Percentiles rank a stretch among this genome's conserved stretches.
phyloP scores from a whole-genome alignment of 495 filamentous ascomycete species.

The Glutinoglossum americanum region DNA sequence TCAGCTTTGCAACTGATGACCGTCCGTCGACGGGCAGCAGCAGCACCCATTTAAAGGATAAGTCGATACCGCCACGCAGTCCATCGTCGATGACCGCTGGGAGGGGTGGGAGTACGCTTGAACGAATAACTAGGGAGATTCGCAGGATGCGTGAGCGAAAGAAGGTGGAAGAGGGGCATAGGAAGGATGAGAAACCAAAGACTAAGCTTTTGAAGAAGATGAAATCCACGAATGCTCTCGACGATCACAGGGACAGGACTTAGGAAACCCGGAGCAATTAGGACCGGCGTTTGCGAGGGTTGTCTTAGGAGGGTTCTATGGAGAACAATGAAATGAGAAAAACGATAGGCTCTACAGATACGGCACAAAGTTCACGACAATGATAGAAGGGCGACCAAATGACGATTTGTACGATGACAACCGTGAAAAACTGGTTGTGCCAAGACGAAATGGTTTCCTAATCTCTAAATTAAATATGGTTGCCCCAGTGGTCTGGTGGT shows the following conservation, averaged over 20 bases:
- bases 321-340: background rate
- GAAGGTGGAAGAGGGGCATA: slow-evolving; percentile 12
- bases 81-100: slow-evolving; percentile 11
- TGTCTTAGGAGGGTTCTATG: background rate
- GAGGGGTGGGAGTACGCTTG: slow-evolving; percentile 29
- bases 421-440: background rate
- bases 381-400: background rate
- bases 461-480: background rate
- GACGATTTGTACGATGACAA: background rate
- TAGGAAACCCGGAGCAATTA: background rate
- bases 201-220: slow-evolving; percentile 17
- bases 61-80: slow-evolving; percentile 21
- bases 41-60: slow-evolving; percentile 17
- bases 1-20: slow-evolving; percentile 30
- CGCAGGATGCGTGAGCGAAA: slow-evolving; percentile 20
- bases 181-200: slow-evolving; percentile 2
- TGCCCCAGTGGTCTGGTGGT: background rate
- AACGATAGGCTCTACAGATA: background rate
- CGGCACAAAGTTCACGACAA: background rate
- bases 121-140: slow-evolving; percentile 35
- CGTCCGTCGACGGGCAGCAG: slow-evolving; percentile 18
- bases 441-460: background rate
- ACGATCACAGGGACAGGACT: slow-evolving; percentile 6
- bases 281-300: background rate
- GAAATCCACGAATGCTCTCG: slow-evolving; percentile 15